Base-by-base conservation (phyloP, 148 eudicot species). In the Spergularia marina region DNA sequence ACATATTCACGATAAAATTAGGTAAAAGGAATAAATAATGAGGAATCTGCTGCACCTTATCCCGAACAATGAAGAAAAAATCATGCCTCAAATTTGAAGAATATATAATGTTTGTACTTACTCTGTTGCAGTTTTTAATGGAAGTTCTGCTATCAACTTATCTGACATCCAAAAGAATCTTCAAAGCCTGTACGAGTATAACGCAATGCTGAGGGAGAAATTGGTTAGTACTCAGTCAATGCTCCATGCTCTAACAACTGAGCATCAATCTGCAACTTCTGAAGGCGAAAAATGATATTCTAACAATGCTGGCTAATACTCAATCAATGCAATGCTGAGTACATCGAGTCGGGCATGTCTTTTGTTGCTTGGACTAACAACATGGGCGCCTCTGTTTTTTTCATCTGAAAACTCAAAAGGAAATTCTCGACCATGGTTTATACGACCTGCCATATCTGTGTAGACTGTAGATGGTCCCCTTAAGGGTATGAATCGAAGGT, bases 131-230 rank as follows among this genome's bases (percentile, higher is more conserved):
- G 83, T 60, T 53, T 47, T 41, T 21, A 77, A 68, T 34, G 80
- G 57, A 57, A 70, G 64, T 55, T 77, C 74, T 10, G 4, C 23
- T 13, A 34, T 60, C 68, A 80, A 74, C 60, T 16, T 81, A 54
- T 80, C 85, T 12, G 89, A 86, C 75, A 78, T 91, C 68, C 88
- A 84, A 68, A 84, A 83, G 77, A 84, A 78, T 71, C 82, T 91
- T 30, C 84, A 89, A 77, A 72, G 80, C 47, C 77, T 91, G 34
- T 89, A 88, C 41, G 87, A 89, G 55, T 91, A 89, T 69, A 91
- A 86, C 65, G 80, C 74, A 44, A 82, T 83, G 83, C 86, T 91
- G 74, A 84, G 94, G 73, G 92, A 91, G 53, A 83, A 84, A 74
- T 60, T 91, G 76, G 72, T 77, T 47, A 52, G 78, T 72, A 77